Evolutionary conservation across 805 yeast genomes (phyloP).

Genomic region (Kluyveromyces lactis): DNA sequence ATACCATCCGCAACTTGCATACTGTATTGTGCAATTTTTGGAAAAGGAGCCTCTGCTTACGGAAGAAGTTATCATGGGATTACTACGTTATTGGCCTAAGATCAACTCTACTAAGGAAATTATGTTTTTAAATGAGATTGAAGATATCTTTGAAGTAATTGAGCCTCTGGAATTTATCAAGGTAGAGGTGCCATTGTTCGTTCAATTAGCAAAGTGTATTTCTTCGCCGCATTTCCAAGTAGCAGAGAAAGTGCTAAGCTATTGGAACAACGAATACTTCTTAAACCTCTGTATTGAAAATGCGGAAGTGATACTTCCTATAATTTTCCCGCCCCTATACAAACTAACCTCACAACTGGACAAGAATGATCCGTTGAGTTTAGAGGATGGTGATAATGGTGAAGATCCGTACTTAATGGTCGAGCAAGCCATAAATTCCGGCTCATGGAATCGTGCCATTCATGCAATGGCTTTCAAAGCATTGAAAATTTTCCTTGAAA

Average conservation of each 20-base stretch:
- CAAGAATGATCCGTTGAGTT: conserved; percentile 22
- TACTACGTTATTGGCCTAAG: conserved; percentile 94
- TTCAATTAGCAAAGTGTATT: conserved; percentile 89
- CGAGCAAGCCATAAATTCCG: conserved; percentile 35
- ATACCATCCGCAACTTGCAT: conserved; percentile 95
- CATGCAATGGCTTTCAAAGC: conserved; percentile 88
- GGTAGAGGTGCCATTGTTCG: conserved; percentile 87
- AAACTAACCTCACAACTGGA: conserved; percentile 55
- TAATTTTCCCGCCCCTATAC: conserved; percentile 81
- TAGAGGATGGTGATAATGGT: conserved; percentile 17
- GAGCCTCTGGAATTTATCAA: conserved; percentile 88
- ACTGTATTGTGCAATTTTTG: conserved; percentile 91
- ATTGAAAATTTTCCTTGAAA: conserved; percentile 83
- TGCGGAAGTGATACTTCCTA: conserved; percentile 87
- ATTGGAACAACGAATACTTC: conserved; percentile 93
- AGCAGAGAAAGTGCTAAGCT: conserved; percentile 86
- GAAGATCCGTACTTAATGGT: conserved; percentile 31
- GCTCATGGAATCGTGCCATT: conserved; percentile 91
- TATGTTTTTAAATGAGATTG: conserved; percentile 91
- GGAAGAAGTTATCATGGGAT: conserved; percentile 93
- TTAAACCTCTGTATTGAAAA: conserved; percentile 83
- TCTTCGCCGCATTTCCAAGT: conserved; percentile 96
- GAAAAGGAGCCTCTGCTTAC: conserved; percentile 90
- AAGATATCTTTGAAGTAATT: conserved; percentile 92
- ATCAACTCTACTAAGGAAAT: conserved; percentile 91